A percentile compares a stretch with the other conserved stretches of the same genome.
Evolutionary conservation across 768 basidiomycete genomes (phyloP).

Genomic region (Rubroboletus pulcherrimus): DNA sequence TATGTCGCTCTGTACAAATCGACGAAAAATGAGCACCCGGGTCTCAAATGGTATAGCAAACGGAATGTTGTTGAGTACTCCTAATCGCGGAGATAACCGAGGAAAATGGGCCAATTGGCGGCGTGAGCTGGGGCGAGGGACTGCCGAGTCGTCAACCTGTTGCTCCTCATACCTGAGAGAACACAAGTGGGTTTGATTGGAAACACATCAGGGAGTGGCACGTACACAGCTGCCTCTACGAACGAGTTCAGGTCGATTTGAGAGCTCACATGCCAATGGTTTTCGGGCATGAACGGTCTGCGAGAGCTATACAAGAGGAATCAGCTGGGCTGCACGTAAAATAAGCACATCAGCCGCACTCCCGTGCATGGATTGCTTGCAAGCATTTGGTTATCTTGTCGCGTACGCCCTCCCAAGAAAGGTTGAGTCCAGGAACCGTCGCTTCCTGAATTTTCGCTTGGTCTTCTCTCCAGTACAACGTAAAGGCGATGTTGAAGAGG

Average conservation of each 20-base stretch:
- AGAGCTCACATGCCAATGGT: constrained; percentile 77
- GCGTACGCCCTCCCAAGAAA: constrained; percentile 65
- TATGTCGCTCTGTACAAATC: constrained; percentile 71
- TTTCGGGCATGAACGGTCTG: constrained; percentile 73
- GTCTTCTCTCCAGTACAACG: constrained; percentile 63
- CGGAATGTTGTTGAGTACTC: constrained; percentile 91
- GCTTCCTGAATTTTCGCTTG: constrained; percentile 36
- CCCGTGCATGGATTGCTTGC: constrained; percentile 79
- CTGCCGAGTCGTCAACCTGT: constrained; percentile 35
- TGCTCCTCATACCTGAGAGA: constrained; percentile 60
- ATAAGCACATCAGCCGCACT: constrained; percentile 50
- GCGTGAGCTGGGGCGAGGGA: constrained; percentile 44
- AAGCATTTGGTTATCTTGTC: constrained; percentile 76
- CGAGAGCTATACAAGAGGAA: constrained; percentile 56
- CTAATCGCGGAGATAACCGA: constrained; percentile 66
- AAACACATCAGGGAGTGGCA: not conserved
- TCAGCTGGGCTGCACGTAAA: not conserved
- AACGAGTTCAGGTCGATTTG: constrained; percentile 66
- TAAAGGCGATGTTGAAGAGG: constrained; percentile 80
- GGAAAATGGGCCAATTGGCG: constrained; percentile 66
- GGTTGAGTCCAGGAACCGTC: constrained; percentile 37
- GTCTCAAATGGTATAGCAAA: constrained; percentile 92
- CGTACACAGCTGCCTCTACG: constrained; percentile 82
- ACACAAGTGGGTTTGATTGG: not conserved
- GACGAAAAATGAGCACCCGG: constrained; percentile 85